Base-by-base conservation (phyloP, 2,329 filamentous ascomycete genomes). In the Emmonsiellopsis sp. region DNA sequence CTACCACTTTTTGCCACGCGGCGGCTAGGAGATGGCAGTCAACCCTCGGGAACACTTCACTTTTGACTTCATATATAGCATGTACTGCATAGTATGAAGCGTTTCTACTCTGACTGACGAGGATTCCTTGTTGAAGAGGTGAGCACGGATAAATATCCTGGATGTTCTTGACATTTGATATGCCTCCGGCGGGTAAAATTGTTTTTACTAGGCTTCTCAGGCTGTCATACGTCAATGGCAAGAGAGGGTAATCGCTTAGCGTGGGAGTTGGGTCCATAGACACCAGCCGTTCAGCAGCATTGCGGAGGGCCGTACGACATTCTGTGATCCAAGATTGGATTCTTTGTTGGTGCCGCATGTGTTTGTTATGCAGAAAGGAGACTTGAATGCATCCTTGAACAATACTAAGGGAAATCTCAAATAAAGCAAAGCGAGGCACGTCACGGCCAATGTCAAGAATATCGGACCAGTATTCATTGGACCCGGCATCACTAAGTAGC, bases 371-470 rank as follows among this genome's bases (percentile, higher is more conserved):
- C 0, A 75, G 75, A 59, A 79, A 79, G 0, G 71, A 73, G 50
- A 79, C 74, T 7, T 74, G 71, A 20, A 79, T 66, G 11, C 64
- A 65, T 0, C 73, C 75, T 50, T 72, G 68, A 11, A 73, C 72
- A 3, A 78, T 70, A 51, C 76, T 72, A 1, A 76, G 76, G 0
- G 76, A 76, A 37, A 79, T 76, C 56, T 80, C 78, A 54, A 80
- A 76, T 0, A 80, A 65, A 4, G 71, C 74, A 55, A 77, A 76
- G 3, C 75, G 70, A 10, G 72, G 73, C 8, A 74, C 73, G 5
- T 68, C 61, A 38, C 66, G 61, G 7, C 74, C 74, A 45, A 75
- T 72, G 55, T 77, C 74, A 5, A 73, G 70, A 20, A 70, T 71
- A 52, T 68, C 72, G 7, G 13, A 9, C 9, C 9, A n/a, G 35